Evolutionary conservation across 2,329 filamentous ascomycete species (phyloP).

Genomic region (Akanthomyces muscarius): DNA sequence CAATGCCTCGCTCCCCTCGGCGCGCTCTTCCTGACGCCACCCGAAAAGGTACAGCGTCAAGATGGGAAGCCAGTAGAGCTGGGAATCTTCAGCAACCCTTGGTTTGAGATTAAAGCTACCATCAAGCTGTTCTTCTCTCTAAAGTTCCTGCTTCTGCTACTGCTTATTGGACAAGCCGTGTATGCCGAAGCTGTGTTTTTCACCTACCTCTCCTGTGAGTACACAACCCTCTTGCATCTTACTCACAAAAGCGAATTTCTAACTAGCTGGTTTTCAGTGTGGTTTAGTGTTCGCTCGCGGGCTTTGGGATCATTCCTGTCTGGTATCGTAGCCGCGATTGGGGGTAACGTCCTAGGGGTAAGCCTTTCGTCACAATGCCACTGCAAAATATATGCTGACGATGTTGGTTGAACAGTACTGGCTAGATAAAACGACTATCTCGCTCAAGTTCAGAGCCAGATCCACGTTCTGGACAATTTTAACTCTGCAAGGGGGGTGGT

Average conservation of each 20-base stretch:
- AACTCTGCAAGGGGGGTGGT: conserved; percentile 63
- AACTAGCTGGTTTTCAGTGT: conserved; percentile 37
- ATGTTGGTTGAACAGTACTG: conserved; percentile 37
- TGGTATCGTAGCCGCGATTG: conserved; percentile 61
- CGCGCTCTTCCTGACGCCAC: conserved; percentile 58
- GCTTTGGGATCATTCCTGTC: conserved; percentile 69
- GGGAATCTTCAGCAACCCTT: conserved; percentile 51
- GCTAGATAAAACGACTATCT: conserved; percentile 54
- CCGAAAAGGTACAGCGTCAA: conserved; percentile 58
- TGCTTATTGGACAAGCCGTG: conserved; percentile 67
- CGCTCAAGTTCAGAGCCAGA: conserved; percentile 52
- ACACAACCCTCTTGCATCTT: no score
- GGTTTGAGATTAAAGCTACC: conserved; percentile 57
- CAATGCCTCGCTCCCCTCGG: conserved; percentile 64
- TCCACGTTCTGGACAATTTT: conserved; percentile 51
- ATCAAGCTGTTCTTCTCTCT: conserved; percentile 55
- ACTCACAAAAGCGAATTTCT: neutral
- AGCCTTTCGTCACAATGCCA: conserved; percentile 19
- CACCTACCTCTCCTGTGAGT: conserved; percentile 51
- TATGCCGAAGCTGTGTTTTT: conserved; percentile 70
- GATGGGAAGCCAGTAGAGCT: conserved; percentile 62
- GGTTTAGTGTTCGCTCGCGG: conserved; percentile 66
- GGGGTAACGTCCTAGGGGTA: conserved; percentile 62
- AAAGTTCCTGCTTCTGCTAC: conserved; percentile 60
- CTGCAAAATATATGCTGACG: conserved; percentile 1